Percentiles rank a stretch among this genome's conserved stretches.
These are phyloP conservation scores for Begonia peltatifolia DNA, from an alignment of 306 rosid species.

Conservation along the genomic window DNA sequence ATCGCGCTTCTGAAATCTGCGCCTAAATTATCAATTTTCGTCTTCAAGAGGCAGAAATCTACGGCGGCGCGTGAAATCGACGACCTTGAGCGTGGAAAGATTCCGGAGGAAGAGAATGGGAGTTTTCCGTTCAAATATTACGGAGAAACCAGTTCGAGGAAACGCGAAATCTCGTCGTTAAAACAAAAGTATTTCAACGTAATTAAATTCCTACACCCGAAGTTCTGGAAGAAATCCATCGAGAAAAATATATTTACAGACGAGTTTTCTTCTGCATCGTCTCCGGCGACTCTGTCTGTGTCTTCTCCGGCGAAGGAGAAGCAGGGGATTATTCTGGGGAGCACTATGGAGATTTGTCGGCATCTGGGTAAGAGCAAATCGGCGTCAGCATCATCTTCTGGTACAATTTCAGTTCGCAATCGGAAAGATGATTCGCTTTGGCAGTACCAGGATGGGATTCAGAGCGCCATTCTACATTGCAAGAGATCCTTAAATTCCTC, in stretches of 20 bases:
- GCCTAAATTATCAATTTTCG: constrained; percentile 43
- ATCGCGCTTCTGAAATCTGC: constrained; percentile 68
- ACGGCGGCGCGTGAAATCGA: too few species aligned
- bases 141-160: constrained; percentile 9
- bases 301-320: constrained; percentile 28
- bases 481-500: constrained; percentile 55
- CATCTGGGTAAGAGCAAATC: constrained; percentile 67
- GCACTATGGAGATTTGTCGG: constrained; percentile 39
- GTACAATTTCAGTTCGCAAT: constrained; percentile 24
- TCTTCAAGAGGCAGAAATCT: too few species aligned
- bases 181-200: constrained; percentile 41
- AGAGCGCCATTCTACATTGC: constrained; percentile 91
- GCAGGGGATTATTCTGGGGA: constrained; percentile 32
- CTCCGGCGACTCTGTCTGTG: constrained; percentile 11
- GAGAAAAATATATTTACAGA: constrained; percentile 1
- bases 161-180: constrained; percentile 29
- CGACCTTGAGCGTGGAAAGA: too few species aligned
- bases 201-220: constrained; percentile 41
- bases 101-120: too few species aligned
- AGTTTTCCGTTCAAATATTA: constrained; percentile 12
- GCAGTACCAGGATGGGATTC: constrained; percentile 75
- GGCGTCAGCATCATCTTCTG: constrained; percentile 20
- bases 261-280: constrained; percentile 4
- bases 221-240: constrained; percentile 25
- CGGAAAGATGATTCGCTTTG: constrained; percentile 59